These are phyloP conservation scores for Calycina herbarum DNA, from an alignment of 2,329 filamentous ascomycete genomes.

Conservation along the genomic window DNA sequence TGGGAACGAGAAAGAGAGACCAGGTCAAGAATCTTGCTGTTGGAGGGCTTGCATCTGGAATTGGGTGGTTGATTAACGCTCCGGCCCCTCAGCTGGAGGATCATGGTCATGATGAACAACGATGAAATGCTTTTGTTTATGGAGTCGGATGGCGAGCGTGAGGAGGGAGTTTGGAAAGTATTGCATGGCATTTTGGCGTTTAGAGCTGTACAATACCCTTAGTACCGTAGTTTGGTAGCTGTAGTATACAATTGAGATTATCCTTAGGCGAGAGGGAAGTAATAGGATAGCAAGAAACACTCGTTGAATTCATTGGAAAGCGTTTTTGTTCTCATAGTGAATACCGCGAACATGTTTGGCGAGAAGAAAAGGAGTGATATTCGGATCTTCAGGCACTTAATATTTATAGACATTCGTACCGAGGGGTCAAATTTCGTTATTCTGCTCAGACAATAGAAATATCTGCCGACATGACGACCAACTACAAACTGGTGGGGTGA, in stretches of 20 bases:
- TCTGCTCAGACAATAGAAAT: no score
- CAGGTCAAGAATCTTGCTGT: slow-evolving; percentile 66
- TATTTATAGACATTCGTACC: no score
- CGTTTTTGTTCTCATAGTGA: neutral
- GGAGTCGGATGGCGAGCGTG: neutral
- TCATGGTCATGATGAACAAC: neutral
- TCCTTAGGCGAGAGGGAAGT: neutral
- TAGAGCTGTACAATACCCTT: slow-evolving; percentile 5
- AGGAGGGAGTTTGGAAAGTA: slow-evolving; percentile 1
- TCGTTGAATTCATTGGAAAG: neutral
- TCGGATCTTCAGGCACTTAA: no score
- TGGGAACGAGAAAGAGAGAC: slow-evolving; percentile 64
- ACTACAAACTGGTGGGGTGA: no score
- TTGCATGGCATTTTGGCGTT: slow-evolving; percentile 1
- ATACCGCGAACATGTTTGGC: no score
- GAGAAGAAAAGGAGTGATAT: no score
- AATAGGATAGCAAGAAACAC: neutral
- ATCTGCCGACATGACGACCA: no score
- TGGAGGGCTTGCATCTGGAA: slow-evolving; percentile 64
- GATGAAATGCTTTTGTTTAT: neutral
- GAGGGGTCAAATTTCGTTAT: no score
- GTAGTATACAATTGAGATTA: neutral
- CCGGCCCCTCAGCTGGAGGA: slow-evolving; percentile 32
- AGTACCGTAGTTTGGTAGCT: neutral
- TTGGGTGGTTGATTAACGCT: slow-evolving; percentile 68